These are phyloP conservation scores for Pyrenula massariospora DNA, from an alignment of 495 filamentous ascomycete species.

Conservation along the genomic window DNA sequence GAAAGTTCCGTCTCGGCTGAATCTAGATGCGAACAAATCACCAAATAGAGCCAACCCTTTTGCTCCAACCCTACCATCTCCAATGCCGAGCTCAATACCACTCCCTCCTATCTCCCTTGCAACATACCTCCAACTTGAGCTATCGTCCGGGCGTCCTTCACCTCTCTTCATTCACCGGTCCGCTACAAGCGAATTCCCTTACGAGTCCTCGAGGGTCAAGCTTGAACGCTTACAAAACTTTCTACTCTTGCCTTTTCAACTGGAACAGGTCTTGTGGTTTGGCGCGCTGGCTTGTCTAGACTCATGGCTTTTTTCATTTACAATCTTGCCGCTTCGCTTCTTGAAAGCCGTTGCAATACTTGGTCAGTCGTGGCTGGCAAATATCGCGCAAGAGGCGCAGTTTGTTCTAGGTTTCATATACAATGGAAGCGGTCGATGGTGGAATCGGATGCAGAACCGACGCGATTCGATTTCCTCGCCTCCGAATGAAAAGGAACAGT, in stretches of 20 bases:
- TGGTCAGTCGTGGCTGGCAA: conserved; percentile 56
- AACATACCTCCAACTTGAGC: conserved; percentile 78
- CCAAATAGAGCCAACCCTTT: conserved; percentile 6
- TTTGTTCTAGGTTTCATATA: conserved; percentile 64
- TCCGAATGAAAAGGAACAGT: conserved; percentile 17
- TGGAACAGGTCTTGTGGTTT: conserved; percentile 83
- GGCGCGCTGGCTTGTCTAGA: conserved; percentile 85
- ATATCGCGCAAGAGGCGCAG: conserved; percentile 49
- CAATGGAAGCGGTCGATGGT: conserved; percentile 63
- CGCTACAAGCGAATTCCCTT: conserved; percentile 61
- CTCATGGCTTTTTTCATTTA: conserved; percentile 95
- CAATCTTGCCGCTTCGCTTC: conserved; percentile 85
- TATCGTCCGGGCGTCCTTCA: conserved; percentile 70
- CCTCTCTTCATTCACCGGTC: conserved; percentile 81
- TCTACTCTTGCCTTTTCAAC: conserved; percentile 61
- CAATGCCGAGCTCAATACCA: conserved; percentile 59
- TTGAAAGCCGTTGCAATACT: conserved; percentile 70
- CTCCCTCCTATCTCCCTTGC: conserved; percentile 78
- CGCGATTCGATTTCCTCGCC: conserved; percentile 16
- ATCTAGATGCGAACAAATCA: conserved; percentile 26
- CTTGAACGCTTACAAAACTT: conserved; percentile 90
- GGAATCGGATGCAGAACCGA: conserved; percentile 29
- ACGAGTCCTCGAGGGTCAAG: conserved; percentile 94
- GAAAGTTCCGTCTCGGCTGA: conserved; percentile 15
- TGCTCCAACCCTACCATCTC: conserved; percentile 38